These are phyloP conservation scores for Klebsormidium nitens DNA, from an alignment of 139 green algal genomes.

Conservation along the genomic window DNA sequence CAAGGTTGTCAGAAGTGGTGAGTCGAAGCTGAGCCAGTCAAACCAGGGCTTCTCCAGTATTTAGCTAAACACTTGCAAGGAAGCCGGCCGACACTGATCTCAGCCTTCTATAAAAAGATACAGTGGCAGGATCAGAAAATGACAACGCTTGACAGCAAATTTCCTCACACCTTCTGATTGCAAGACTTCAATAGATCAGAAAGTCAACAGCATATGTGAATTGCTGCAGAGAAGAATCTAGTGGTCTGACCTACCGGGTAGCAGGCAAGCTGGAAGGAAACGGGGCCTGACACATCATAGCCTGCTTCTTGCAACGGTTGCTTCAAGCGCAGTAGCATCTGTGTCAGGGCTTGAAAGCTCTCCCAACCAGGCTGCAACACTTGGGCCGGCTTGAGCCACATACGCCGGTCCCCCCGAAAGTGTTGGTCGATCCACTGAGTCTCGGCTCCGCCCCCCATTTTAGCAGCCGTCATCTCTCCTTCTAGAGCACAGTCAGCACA, in stretches of 20 bases:
- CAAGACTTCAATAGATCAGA: no score
- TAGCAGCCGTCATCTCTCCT: not conserved
- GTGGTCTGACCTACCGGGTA: conserved; percentile 58
- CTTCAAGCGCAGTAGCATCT: not conserved
- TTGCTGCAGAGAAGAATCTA: no score
- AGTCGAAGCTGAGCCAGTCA: not conserved
- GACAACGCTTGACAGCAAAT: no score
- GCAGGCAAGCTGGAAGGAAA: conserved; percentile 59
- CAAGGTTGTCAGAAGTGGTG: not conserved
- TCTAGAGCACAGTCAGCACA: not conserved
- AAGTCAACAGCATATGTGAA: no score
- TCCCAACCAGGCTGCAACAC: not conserved
- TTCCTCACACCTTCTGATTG: no score
- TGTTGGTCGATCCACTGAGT: not conserved
- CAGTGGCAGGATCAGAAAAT: not conserved
- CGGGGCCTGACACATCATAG: conserved; percentile 46
- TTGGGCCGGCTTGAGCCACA: not conserved
- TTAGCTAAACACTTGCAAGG: no score
- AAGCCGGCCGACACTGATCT: not conserved
- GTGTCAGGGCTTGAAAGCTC: not conserved
- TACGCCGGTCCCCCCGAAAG: not conserved
- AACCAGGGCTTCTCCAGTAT: no score
- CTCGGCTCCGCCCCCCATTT: conserved; percentile 5
- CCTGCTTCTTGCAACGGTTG: not conserved
- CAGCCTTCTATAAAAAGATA: not conserved